Conservation (phyloP, 352 stramenopile species). For the Phytophthora fragariae region DNA sequence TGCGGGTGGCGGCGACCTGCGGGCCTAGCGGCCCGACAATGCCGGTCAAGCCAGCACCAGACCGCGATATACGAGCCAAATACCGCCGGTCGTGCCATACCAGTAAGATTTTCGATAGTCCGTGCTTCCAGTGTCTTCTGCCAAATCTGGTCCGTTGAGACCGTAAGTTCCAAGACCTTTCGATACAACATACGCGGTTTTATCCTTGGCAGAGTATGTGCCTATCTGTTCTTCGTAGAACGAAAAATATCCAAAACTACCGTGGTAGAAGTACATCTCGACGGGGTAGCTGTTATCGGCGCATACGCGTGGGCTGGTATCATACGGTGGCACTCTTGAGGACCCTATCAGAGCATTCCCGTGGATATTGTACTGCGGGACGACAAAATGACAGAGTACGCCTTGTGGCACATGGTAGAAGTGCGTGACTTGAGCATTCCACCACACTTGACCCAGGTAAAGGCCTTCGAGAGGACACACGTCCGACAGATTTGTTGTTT, state of each 20-base stretch:
- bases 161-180: conserved; percentile 22
- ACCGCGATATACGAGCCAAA: conserved; percentile 32
- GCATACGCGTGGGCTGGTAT: background rate
- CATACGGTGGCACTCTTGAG: background rate
- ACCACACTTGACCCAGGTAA: conserved; percentile 30
- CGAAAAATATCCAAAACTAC: conserved; percentile 17
- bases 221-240: conserved; percentile 22
- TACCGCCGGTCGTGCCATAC: conserved; percentile 13
- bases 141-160: conserved; percentile 18
- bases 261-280: conserved; percentile 30
- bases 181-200: conserved; percentile 18
- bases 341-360: conserved; percentile 17
- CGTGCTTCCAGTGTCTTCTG: conserved; percentile 9
- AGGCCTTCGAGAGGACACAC: conserved; percentile 17
- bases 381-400: conserved; percentile 27
- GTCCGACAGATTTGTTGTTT: conserved; percentile 18
- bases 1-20: no score
- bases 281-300: background rate
- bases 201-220: conserved; percentile 26
- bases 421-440: conserved; percentile 25
- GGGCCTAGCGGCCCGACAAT: no score
- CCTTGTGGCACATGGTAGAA: conserved; percentile 13
- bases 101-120: conserved; percentile 31
- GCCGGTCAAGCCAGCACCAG: no score
- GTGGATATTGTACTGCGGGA: conserved; percentile 37